Evolutionary conservation across 352 stramenopile species (phyloP), one percentile per base, ranked within the genome.

Genomic region (Pythium grandisporangium): DNA sequence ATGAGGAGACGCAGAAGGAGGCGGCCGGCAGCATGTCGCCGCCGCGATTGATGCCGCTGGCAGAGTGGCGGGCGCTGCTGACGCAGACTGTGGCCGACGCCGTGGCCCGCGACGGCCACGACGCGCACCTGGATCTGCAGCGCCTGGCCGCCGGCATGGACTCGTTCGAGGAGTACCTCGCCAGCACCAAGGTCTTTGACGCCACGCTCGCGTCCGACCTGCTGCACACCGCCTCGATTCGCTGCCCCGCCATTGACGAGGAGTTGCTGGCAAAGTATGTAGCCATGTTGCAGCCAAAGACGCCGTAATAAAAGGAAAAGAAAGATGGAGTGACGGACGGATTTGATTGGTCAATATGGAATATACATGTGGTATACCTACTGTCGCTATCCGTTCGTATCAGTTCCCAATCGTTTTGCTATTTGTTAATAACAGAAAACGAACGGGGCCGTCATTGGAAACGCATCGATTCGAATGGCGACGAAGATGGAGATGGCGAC

Each of bases 81-180:
- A 42, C 30, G 27, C 33, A 64, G 12, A 37, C 62, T 25, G 48
- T 61, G 13, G 52, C 52, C 2, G 51, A 56, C 19, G 49, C 54
- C 4, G 56, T 57, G 36, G 30, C 63, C 49, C 42, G 52, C 42
- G 1, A 55, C 53, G 24, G n/a, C n/a, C n/a, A n/a, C n/a, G n/a
- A n/a, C n/a, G n/a, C n/a, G n/a, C n/a, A 39, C 59, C 37, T 46
- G 6, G 63, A 75, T 37, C 48, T 84, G 19, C 61, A 84, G 58
- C 73, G 70, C 27, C 47, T 88, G n/a, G 60, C 66, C 2, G 68
- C 71, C 1, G 74, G 71, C 0, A 56, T 88, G 2, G 65, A 67
- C 7, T 69, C 74, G 14, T 85, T 88, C 33, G 74, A 88, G 52
- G 38, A 64, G 5, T 85, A 88, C 43, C 60, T 88, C 39, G 51